Percentiles rank a stretch among this genome's conserved stretches.
Evolutionary conservation across 1,139 yeast genomes (phyloP).

Genomic region (Entelexis sorbosivorans): DNA sequence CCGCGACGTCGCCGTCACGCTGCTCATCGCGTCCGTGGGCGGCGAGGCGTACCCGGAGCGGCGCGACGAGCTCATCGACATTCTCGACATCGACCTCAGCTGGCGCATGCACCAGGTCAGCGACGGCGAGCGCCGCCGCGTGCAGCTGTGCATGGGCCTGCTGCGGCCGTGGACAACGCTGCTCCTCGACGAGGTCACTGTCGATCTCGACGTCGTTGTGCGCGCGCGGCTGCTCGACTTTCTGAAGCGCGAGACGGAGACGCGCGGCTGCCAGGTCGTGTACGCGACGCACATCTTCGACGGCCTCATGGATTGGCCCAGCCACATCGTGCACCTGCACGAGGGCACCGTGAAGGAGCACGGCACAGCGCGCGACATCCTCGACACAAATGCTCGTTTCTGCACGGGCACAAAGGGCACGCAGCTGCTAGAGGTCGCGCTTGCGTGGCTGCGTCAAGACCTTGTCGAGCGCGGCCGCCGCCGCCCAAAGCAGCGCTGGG

Average conservation of each 20-base stretch:
- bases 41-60: constrained; percentile 64
- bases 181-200: constrained; percentile 87
- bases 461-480: constrained; percentile 41
- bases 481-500: constrained; percentile 26
- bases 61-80: constrained; percentile 58
- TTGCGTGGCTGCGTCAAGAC: constrained; percentile 34
- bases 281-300: constrained; percentile 97
- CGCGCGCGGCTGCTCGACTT: constrained; percentile 62
- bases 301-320: constrained; percentile 85
- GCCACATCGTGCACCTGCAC: constrained; percentile 66
- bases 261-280: constrained; percentile 49
- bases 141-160: constrained; percentile 87
- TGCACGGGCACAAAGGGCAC: constrained; percentile 31
- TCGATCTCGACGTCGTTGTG: constrained; percentile 87
- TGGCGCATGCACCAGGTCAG: constrained; percentile 92
- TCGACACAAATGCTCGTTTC: constrained; percentile 16
- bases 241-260: constrained; percentile 55
- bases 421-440: constrained; percentile 32
- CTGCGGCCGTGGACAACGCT: constrained; percentile 80
- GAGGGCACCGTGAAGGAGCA: constrained; percentile 43
- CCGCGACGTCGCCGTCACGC: constrained; percentile 77
- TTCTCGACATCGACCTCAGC: constrained; percentile 69
- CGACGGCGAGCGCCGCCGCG: constrained; percentile 91
- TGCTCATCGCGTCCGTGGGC: constrained; percentile 71
- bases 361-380: constrained; percentile 16